Percentiles rank a stretch among this genome's conserved stretches.
Conservation (phyloP, 345 rosid genomes). For the Litchi chinensis region DNA sequence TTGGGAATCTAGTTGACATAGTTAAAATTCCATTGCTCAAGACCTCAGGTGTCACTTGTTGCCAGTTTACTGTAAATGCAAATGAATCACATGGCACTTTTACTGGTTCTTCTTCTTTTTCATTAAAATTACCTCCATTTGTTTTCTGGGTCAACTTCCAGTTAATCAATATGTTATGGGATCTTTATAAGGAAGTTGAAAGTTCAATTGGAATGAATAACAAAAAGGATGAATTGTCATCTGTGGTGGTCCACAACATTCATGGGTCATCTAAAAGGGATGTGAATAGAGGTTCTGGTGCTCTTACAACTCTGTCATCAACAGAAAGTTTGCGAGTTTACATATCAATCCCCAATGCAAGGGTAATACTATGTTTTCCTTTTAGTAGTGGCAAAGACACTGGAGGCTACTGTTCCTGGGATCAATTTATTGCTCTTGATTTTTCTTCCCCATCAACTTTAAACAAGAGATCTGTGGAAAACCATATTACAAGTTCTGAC, state of each 20-base stretch:
- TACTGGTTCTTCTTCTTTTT: slow-evolving; percentile 49
- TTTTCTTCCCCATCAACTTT: slow-evolving; percentile 45
- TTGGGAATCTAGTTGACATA: slow-evolving; percentile 38
- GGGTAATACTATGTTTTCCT: slow-evolving; percentile 77
- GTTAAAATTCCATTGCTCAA: slow-evolving; percentile 60
- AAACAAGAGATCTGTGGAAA: slow-evolving; percentile 33
- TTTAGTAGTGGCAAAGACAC: slow-evolving; percentile 41
- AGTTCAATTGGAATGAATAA: slow-evolving; percentile 38
- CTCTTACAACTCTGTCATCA: slow-evolving; percentile 37
- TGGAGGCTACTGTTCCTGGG: slow-evolving; percentile 46
- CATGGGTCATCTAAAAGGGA: slow-evolving; percentile 26
- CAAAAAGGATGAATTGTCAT: slow-evolving; percentile 18
- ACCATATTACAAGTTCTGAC: slow-evolving; percentile 29
- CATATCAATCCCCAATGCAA: slow-evolving; percentile 64
- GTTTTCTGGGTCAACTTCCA: slow-evolving; percentile 69
- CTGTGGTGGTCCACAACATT: slow-evolving; percentile 28
- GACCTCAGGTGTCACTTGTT: slow-evolving; percentile 57
- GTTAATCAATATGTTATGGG: slow-evolving; percentile 50
- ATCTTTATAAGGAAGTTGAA: slow-evolving; percentile 57
- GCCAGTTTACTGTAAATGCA: slow-evolving; percentile 40
- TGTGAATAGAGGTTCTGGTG: slow-evolving; percentile 29
- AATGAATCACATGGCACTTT: slow-evolving; percentile 44
- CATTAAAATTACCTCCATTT: slow-evolving; percentile 66
- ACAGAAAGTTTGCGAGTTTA: slow-evolving; percentile 52
- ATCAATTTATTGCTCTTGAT: slow-evolving; percentile 72